These are phyloP conservation scores for Cladorrhinum sp. DNA, from an alignment of 2,329 filamentous ascomycete genomes.

Conservation along the genomic window DNA sequence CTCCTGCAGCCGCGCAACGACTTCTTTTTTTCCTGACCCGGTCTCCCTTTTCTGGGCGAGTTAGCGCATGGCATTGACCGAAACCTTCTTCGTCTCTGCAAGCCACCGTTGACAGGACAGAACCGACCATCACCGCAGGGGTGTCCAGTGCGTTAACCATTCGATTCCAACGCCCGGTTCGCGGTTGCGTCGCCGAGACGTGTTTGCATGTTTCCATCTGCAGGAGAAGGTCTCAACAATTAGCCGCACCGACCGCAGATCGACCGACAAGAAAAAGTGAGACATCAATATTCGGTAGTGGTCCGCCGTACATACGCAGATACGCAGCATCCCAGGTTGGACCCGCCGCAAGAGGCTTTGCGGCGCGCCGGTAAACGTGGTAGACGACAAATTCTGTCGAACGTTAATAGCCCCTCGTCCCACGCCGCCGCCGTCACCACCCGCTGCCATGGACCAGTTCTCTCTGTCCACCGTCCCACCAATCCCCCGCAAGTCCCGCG, in stretches of 20 bases:
- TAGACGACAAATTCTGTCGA: conserved; percentile 17
- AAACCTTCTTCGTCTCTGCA: conserved; percentile 2
- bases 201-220: conserved; percentile 17
- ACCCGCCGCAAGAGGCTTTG: conserved; percentile 8
- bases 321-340: not conserved
- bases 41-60: not conserved
- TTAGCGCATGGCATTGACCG: not conserved
- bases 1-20: not conserved
- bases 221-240: conserved; percentile 23
- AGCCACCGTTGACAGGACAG: not conserved
- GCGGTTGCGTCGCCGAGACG: not conserved
- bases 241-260: conserved; percentile 21
- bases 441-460: conserved; percentile 26
- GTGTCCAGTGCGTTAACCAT: not conserved
- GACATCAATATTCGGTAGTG: not conserved
- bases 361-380: conserved; percentile 15
- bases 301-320: not conserved
- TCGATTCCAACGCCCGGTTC: too few relatives aligned
- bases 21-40: too few relatives aligned
- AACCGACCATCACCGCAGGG: not conserved
- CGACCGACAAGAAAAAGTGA: conserved; percentile 13
- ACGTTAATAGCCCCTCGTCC: conserved; percentile 16
- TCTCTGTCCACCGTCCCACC: conserved; percentile 22
- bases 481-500: conserved; percentile 28
- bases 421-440: conserved; percentile 16